Evolutionary conservation across 345 rosid genomes (phyloP).

Genomic region (Brassica nigra): DNA sequence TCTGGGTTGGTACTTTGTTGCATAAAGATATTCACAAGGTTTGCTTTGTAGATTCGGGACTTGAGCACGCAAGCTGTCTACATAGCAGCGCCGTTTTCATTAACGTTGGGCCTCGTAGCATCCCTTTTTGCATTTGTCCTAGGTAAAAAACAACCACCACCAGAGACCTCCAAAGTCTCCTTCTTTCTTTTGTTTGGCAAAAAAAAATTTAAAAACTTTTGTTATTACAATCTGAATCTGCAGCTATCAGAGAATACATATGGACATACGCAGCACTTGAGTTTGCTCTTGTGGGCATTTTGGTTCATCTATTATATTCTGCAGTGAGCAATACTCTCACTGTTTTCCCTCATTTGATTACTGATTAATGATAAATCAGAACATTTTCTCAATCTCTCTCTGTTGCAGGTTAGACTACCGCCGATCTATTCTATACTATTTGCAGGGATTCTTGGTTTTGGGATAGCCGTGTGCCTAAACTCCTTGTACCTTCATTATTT

Average conservation of each 20-base stretch:
- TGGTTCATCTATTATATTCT: slow-evolving; percentile 60
- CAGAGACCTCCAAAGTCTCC: slow-evolving; percentile 8
- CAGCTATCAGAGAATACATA: slow-evolving; percentile 90
- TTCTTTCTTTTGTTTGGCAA: neutral
- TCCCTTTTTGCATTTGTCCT: slow-evolving; percentile 71
- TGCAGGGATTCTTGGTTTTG: slow-evolving; percentile 78
- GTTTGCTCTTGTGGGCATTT: slow-evolving; percentile 75
- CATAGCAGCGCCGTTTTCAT: slow-evolving; percentile 82
- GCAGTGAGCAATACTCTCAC: slow-evolving; percentile 51
- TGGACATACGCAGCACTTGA: slow-evolving; percentile 96
- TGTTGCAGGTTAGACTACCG: slow-evolving; percentile 66
- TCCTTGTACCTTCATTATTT: slow-evolving; percentile 62
- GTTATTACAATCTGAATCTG: slow-evolving; percentile 25
- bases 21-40: neutral
- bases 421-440: slow-evolving; percentile 62
- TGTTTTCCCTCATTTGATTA: neutral
- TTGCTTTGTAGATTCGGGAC: slow-evolving; percentile 57
- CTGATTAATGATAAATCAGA: neutral
- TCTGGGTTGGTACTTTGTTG: neutral
- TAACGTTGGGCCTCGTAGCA: slow-evolving; percentile 70
- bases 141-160: slow-evolving; percentile 49
- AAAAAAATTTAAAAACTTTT: neutral
- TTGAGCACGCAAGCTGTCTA: slow-evolving; percentile 69
- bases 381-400: slow-evolving; percentile 1
- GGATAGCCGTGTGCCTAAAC: slow-evolving; percentile 71